These are phyloP conservation scores for Pelargonium citronellum DNA, from an alignment of 441 rosid species.

Conservation along the genomic window DNA sequence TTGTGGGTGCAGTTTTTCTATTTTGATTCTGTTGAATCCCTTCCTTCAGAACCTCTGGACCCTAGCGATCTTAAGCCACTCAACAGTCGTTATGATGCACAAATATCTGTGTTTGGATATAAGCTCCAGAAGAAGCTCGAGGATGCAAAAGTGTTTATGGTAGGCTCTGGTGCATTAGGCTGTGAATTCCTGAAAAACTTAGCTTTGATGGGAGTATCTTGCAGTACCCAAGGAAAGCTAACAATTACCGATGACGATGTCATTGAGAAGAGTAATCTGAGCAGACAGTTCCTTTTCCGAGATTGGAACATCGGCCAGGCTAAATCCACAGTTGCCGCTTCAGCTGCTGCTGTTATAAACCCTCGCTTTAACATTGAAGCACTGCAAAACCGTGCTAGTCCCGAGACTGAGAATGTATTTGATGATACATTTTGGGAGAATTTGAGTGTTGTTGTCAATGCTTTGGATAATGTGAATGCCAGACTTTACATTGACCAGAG, in stretches of 20 bases:
- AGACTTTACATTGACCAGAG: conserved; percentile 81
- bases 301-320: conserved; percentile 98
- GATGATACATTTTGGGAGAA: conserved; percentile 83
- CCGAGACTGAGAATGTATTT: conserved; percentile 80
- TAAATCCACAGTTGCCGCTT: conserved; percentile 85
- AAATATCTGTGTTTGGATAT: conserved; percentile 78
- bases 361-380: conserved; percentile 61
- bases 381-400: conserved; percentile 73
- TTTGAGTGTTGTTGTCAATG: conserved; percentile 58
- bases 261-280: conserved; percentile 88
- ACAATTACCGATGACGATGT: conserved; percentile 89
- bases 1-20: conserved; percentile 59
- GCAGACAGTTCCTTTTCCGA: conserved; percentile 85
- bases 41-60: conserved; percentile 57
- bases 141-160: conserved; percentile 66
- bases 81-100: conserved; percentile 79
- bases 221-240: conserved; percentile 64
- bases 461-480: conserved; percentile 80
- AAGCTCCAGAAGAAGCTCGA: conserved; percentile 79
- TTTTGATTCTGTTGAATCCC: conserved; percentile 83
- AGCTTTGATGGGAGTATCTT: conserved; percentile 85
- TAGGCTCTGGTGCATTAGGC: conserved; percentile 92
- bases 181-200: conserved; percentile 84
- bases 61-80: conserved; percentile 55
- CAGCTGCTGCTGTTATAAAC: conserved; percentile 68